Conservation (phyloP, 2,329 filamentous ascomycete genomes). For the Diaporthe humulicola region DNA sequence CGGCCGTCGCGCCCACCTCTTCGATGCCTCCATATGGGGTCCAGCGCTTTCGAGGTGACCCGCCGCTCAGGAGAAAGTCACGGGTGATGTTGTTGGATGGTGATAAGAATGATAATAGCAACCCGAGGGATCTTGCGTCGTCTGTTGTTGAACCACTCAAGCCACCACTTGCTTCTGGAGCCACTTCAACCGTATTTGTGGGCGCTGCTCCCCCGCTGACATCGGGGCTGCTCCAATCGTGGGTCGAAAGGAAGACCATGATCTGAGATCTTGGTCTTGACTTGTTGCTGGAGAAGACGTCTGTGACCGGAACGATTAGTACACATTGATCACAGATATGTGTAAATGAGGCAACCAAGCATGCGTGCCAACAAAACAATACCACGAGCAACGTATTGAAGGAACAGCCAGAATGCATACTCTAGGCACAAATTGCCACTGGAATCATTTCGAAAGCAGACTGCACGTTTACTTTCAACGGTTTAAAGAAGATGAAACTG, state of each 20-base stretch:
- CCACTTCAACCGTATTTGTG: neutral
- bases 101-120: conserved; percentile 13
- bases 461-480: neutral
- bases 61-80: conserved; percentile 17
- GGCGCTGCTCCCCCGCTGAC: neutral
- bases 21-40: neutral
- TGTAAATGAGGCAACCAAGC: too few species aligned
- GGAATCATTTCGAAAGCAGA: too few species aligned
- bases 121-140: neutral
- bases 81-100: neutral
- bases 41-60: conserved; percentile 19
- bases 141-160: neutral
- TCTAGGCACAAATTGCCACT: neutral
- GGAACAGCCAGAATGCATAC: neutral
- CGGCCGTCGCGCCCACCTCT: neutral
- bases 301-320: neutral
- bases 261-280: neutral
- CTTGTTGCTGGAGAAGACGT: neutral
- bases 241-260: neutral
- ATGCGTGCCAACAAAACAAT: neutral
- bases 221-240: neutral
- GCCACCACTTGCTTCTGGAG: neutral
- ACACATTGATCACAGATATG: too few species aligned
- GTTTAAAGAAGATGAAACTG: neutral
- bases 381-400: neutral